Percentiles rank a stretch among this genome's conserved stretches.
Conservation (phyloP, 495 filamentous ascomycete genomes). For the Daldinia bambusicola region DNA sequence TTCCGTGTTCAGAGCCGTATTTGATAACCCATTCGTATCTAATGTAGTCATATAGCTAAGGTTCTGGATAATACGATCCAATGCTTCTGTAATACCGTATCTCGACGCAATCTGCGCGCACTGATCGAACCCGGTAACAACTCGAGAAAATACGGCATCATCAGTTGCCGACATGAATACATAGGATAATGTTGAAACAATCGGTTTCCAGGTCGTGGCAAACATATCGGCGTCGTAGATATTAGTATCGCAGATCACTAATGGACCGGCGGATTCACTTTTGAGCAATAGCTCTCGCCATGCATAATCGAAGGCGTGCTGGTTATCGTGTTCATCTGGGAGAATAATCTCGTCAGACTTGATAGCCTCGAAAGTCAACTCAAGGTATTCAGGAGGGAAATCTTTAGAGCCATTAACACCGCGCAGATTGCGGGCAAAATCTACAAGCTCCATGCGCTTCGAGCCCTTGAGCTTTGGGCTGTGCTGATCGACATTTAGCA, state of each 20-base stretch:
- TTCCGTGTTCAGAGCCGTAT: constrained; percentile 92
- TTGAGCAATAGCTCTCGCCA: constrained; percentile 96
- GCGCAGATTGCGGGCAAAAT: constrained; percentile 88
- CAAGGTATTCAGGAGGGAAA: constrained; percentile 85
- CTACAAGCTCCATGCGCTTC: constrained; percentile 80
- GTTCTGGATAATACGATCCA: constrained; percentile 91
- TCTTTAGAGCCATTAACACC: constrained; percentile 88
- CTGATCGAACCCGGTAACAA: constrained; percentile 94
- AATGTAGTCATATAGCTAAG: constrained; percentile 91
- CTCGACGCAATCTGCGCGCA: constrained; percentile 92
- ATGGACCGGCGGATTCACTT: constrained; percentile 75
- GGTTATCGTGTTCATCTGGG: constrained; percentile 96
- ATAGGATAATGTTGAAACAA: constrained; percentile 93
- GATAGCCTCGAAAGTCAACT: constrained; percentile 91
- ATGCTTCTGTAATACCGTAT: constrained; percentile 82
- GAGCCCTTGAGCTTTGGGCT: constrained; percentile 87
- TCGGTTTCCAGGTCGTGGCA: constrained; percentile 91
- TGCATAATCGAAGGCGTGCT: constrained; percentile 94
- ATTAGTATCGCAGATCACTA: constrained; percentile 88
- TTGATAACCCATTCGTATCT: constrained; percentile 75
- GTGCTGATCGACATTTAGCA: constrained; percentile 94
- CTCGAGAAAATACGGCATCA: constrained; percentile 92
- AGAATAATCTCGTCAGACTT: constrained; percentile 94
- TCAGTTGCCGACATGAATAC: constrained; percentile 99
- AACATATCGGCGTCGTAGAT: constrained; percentile 98